Evolutionary conservation across 2,329 filamentous ascomycete species (phyloP), one percentile per base, ranked within the genome.

Genomic region (Magnaporthiopsis incrustans): DNA sequence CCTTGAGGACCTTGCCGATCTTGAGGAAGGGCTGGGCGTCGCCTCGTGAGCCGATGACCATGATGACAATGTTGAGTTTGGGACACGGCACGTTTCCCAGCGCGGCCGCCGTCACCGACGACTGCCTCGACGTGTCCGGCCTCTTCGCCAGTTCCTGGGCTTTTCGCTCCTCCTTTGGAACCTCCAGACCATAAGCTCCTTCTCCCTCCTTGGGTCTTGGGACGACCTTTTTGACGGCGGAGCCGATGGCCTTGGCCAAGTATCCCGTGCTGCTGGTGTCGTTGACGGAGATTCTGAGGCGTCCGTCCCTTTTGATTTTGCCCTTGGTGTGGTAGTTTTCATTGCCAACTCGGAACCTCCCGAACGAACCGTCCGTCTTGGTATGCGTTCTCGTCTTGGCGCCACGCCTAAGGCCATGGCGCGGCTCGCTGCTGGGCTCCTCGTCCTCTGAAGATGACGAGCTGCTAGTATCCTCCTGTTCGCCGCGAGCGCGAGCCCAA

Each of bases 1-100:
- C 83, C 70, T 89, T 86, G 58, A 95, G 76, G 1, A 90, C 82
- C 74, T 89, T 88, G 26, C 88, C 90, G 61, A 95, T 83, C 68
- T 86, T 87, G 26, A 95, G 75, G 66, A 95, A 95, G 0, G 91
- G 91, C 71, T 95, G 91, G 2, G 90, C 88, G 70, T 95, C 91
- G 50, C 91, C 91, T 61, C 91, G 81, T 3, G 86, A 90, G 3
- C 91, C 91, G 69, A 94, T 92, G 8, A 94, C 89, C 84, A 92
- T 92, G 69, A 94, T 88, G 33, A 92, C 89, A 63, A 95, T 89
- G 72, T 92, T 93, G 60, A 95, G 77, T 12, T 73, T 78, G 1
- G 86, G 81, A n/a, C 73, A 75, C 26, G 72, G 74, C 15, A 67
- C 63, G 11, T 69, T 70, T 18, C 75, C 71, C 0, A 71, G 68